Conservation (phyloP, 768 basidiomycete genomes). For the Xerocomus spinulosus region DNA sequence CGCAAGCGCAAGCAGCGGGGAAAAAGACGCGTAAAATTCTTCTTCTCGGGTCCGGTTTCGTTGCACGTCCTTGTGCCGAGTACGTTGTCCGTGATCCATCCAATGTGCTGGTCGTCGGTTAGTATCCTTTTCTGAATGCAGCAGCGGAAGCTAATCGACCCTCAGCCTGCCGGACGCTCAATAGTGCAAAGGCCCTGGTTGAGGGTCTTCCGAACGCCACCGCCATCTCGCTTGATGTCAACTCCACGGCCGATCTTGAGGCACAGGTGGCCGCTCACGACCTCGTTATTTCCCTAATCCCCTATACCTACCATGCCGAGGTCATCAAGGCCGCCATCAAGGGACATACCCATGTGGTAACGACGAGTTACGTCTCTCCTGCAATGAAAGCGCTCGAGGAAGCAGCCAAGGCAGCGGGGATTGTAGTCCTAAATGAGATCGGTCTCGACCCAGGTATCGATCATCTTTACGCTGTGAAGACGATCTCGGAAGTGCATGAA, state of each 20-base stretch:
- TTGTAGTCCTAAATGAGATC: constrained; percentile 95
- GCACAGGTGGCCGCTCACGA: constrained; percentile 80
- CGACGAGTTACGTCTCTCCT: constrained; percentile 91
- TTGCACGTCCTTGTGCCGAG: constrained; percentile 94
- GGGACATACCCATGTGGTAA: constrained; percentile 88
- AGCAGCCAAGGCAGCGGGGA: constrained; percentile 79
- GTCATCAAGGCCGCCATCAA: constrained; percentile 87
- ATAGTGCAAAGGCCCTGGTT: constrained; percentile 65
- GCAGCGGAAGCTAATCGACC: constrained; percentile 2
- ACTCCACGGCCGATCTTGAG: constrained; percentile 65
- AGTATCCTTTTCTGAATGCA: constrained; percentile 16
- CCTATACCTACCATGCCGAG: constrained; percentile 83
- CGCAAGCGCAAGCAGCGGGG: constrained; percentile 39
- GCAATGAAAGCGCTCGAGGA: constrained; percentile 85
- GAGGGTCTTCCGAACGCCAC: constrained; percentile 64
- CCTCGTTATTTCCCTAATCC: constrained; percentile 94
- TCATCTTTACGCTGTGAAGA: constrained; percentile 91
- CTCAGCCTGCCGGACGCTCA: constrained; percentile 83
- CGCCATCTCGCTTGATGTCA: constrained; percentile 80
- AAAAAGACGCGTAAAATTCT: constrained; percentile 63
- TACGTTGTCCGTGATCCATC: constrained; percentile 79
- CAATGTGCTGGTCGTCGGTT: constrained; percentile 84
- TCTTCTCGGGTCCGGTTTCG: constrained; percentile 91
- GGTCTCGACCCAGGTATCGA: constrained; percentile 96
- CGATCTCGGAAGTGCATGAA: constrained; percentile 87